Evolutionary conservation across 768 basidiomycete species (phyloP).

Genomic region (Mycena vitilis): DNA sequence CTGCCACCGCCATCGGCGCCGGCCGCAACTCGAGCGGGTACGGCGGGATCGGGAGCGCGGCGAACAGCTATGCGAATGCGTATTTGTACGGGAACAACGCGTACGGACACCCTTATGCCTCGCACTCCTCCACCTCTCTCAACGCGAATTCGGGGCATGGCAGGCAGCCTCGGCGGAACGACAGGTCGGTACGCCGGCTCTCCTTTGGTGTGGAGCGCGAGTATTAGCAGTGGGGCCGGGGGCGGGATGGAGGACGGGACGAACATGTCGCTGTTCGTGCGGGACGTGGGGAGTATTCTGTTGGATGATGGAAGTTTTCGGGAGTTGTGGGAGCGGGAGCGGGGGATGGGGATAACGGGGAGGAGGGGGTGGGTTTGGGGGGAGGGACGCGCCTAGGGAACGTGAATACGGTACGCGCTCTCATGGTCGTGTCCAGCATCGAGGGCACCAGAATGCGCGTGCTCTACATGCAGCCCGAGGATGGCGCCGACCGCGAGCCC

Average conservation of each 20-base stretch:
- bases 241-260: conserved; percentile 48
- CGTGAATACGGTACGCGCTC: too few relatives aligned
- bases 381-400: too few relatives aligned
- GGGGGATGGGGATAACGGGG: conserved; percentile 40
- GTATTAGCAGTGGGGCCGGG: conserved; percentile 46
- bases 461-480: too few relatives aligned
- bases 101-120: conserved; percentile 16
- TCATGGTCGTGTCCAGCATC: too few relatives aligned
- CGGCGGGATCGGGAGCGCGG: conserved; percentile 9
- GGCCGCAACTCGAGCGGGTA: not conserved
- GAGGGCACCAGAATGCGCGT: too few relatives aligned
- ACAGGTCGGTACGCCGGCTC: not conserved
- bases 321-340: conserved; percentile 74
- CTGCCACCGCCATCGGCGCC: conserved; percentile 11
- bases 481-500: too few relatives aligned
- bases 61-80: conserved; percentile 23
- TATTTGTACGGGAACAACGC: conserved; percentile 29
- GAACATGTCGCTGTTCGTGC: conserved; percentile 88
- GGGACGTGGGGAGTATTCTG: conserved; percentile 84
- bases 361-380: too few relatives aligned
- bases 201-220: conserved; percentile 5
- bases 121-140: too few relatives aligned
- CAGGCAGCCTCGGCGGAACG: not conserved
- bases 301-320: conserved; percentile 74
- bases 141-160: too few relatives aligned